Evolutionary conservation across 2,329 filamentous ascomycete genomes (phyloP), one percentile per base, ranked within the genome.

Genomic region (Fusarium dlaminii): DNA sequence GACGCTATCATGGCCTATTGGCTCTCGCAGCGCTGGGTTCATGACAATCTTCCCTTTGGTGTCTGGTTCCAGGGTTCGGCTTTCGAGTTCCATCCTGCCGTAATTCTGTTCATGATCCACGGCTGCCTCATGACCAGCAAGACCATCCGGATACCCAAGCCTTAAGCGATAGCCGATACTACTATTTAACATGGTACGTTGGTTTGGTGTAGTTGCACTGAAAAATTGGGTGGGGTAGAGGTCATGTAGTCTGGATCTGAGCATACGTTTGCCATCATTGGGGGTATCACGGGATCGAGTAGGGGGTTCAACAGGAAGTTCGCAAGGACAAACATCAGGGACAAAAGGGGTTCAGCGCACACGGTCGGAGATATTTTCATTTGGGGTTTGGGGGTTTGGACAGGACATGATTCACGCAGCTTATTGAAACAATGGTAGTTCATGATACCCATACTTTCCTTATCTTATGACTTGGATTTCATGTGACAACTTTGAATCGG

Each of bases 121-220:
- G 96, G 95, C 27, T 97, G 93, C 81, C 84, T 96, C 80, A 98
- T 99, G 96, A 93, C 96, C 73, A 98, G 94, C 86, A 97, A 96
- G 88, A 96, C 91, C 37, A 90, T 99, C 79, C 94, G 96, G 81
- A 95, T 99, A 75, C 96, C 96, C 22, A 99, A 99, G 90, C 95
- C 90, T 66, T 92, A 83, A 82, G 37, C 20, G 54, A 60, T 46
- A 59, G 55, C 59, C n/a, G 30, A 55, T 37, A 63, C 49, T 46
- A 68, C 63, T 45, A 68, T 71, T 71, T 66, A 66, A 71, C 64
- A 74, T 66, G 68, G 68, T 55, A 59, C 37, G 32, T 42, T n/a
- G 63, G 18, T 34, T 60, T 70, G 51, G 57, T 36, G 57, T 52
- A 42, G 40, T 56, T 48, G 63, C 43, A 46, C 39, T 10, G 48